Conservation (phyloP, 768 basidiomycete species). For the Tylopilus felleus region DNA sequence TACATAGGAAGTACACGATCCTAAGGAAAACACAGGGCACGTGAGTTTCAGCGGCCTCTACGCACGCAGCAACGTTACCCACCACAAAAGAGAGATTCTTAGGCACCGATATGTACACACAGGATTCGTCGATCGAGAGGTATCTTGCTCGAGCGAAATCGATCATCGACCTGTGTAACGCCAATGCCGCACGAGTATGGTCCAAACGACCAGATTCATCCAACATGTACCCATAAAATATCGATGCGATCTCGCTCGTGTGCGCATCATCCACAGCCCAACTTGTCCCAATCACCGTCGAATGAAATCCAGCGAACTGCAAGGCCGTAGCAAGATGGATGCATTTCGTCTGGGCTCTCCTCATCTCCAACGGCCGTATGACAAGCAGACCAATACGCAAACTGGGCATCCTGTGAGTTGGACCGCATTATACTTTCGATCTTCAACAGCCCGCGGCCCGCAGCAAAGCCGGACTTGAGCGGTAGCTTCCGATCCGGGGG, state of each 20-base stretch:
- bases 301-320: slow-evolving; percentile 7
- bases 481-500: not conserved
- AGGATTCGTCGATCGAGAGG: slow-evolving; percentile 4
- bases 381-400: not conserved
- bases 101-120: slow-evolving; percentile 1
- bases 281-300: slow-evolving; percentile 9
- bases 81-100: too few relatives aligned
- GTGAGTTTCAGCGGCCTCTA: too few relatives aligned
- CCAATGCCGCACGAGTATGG: not conserved
- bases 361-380: not conserved
- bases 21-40: too few relatives aligned
- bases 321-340: not conserved
- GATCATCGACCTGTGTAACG: not conserved
- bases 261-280: not conserved
- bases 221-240: slow-evolving; percentile 9
- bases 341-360: not conserved
- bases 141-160: not conserved
- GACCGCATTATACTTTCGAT: not conserved
- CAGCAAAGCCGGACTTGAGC: not conserved
- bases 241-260: slow-evolving; percentile 1
- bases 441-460: not conserved
- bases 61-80: too few relatives aligned
- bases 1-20: too few relatives aligned
- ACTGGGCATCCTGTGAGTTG: not conserved
- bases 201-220: slow-evolving; percentile 3